phyloP scores from a whole-genome alignment of 108 stramenopile species.

The Seminavis robusta region DNA sequence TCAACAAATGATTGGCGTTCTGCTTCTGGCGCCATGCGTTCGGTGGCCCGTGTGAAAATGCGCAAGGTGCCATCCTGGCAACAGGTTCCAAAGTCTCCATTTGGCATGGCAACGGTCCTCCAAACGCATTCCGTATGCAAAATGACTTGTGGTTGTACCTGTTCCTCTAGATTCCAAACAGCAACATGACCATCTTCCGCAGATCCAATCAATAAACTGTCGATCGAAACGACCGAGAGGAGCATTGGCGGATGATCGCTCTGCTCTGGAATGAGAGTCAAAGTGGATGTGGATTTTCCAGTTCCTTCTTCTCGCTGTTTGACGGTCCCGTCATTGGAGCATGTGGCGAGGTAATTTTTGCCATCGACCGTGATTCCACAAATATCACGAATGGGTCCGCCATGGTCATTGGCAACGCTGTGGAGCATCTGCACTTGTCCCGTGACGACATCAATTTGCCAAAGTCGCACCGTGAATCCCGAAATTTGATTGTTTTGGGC shows the following conservation, averaged over 20 bases:
- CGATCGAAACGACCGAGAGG: slow-evolving; percentile 42
- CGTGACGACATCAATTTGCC: slow-evolving; percentile 36
- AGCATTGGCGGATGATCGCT: slow-evolving; percentile 69
- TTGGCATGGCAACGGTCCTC: slow-evolving; percentile 43
- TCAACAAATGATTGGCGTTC: slow-evolving; percentile 59
- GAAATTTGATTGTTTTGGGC: slow-evolving; percentile 65
- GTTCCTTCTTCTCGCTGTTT: slow-evolving; percentile 77
- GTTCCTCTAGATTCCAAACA: slow-evolving; percentile 43
- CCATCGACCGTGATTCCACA: slow-evolving; percentile 29
- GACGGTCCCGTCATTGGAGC: slow-evolving; percentile 92
- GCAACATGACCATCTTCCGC: slow-evolving; percentile 84
- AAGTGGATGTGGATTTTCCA: slow-evolving; percentile 66
- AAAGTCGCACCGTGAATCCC: slow-evolving; percentile 70
- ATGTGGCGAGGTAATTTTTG: slow-evolving; percentile 67
- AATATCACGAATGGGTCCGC: slow-evolving; percentile 81
- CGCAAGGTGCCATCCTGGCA: slow-evolving; percentile 83
- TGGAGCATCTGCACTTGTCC: slow-evolving; percentile 30
- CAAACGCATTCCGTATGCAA: slow-evolving; percentile 78
- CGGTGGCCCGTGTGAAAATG: slow-evolving; percentile 64
- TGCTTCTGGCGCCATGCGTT: slow-evolving; percentile 58
- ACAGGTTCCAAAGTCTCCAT: slow-evolving; percentile 85
- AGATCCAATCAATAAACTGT: slow-evolving; percentile 34
- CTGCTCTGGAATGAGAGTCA: slow-evolving; percentile 37
- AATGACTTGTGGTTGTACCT: slow-evolving; percentile 47
- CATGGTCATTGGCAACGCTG: slow-evolving; percentile 69